Evolutionary conservation across 768 basidiomycete genomes (phyloP).

Genomic region (Russula emetica): DNA sequence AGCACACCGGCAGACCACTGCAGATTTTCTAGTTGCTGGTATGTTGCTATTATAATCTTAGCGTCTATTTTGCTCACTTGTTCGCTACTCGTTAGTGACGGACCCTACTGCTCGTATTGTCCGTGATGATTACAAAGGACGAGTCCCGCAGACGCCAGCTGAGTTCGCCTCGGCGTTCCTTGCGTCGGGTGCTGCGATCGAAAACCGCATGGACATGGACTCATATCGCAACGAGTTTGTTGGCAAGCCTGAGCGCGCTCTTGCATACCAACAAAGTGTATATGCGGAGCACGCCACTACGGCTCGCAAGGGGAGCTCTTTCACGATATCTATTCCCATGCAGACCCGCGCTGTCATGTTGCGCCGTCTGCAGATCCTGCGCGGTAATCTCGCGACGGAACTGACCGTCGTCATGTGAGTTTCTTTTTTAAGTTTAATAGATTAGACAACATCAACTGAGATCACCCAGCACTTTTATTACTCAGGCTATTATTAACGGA

Average conservation of each 20-base stretch:
- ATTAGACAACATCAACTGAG: background rate
- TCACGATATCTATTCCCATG: constrained; percentile 37
- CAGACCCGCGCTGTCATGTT: constrained; percentile 37
- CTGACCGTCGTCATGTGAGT: constrained; percentile 32
- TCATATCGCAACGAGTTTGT: constrained; percentile 44
- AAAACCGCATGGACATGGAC: constrained; percentile 46
- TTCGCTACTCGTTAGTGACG: constrained; percentile 40
- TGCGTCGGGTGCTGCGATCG: constrained; percentile 38
- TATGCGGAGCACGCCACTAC: constrained; percentile 48
- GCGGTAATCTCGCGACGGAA: constrained; percentile 33
- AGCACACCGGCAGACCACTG: constrained; percentile 52
- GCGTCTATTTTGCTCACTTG: background rate
- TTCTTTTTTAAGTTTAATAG: background rate
- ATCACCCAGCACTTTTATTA: constrained; percentile 46
- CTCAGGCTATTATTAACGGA: constrained; percentile 54
- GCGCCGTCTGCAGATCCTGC: constrained; percentile 37
- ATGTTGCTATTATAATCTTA: constrained; percentile 3
- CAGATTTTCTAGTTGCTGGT: constrained; percentile 54
- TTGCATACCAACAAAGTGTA: constrained; percentile 47
- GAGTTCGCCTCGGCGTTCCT: constrained; percentile 47
- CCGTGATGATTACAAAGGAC: constrained; percentile 39
- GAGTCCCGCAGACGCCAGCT: constrained; percentile 49
- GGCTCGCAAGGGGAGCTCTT: constrained; percentile 40
- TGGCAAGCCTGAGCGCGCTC: constrained; percentile 41
- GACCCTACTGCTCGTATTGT: constrained; percentile 55